Evolutionary conservation across 2,329 filamentous ascomycete species (phyloP), one percentile per base, ranked within the genome.

Genomic region (Alternaria sp.): DNA sequence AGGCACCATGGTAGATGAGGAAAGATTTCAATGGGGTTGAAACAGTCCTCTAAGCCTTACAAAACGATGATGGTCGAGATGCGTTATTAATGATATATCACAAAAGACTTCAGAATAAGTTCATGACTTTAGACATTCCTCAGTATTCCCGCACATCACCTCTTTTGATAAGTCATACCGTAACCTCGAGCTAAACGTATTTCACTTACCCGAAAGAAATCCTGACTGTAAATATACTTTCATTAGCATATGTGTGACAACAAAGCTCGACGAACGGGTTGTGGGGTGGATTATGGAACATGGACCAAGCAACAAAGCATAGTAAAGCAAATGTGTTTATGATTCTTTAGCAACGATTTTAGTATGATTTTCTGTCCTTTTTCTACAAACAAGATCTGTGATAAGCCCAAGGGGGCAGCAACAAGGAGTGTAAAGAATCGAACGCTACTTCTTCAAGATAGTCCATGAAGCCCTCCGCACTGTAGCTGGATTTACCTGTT

Each of bases 1-100:
- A 74, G 84, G 82, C 63, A 96, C 92, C 0, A 71, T 90, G 60
- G 75, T 97, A 45, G 92, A 96, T 65, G 94, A 97, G 52, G 76
- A 77, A 51, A 66, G 73, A 31, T 77, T 72, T 45, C 72, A 73
- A 31, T 76, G 74, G 74, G 72, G 72, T 7, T 74, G 62, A 40
- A 68, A 26, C 26, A 11, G 9, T 39, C 11, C 11, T 41, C 29
- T 33, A 6, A 28, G 26, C 2, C 1, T 17, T n/a, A 4, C 7
- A 31, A 34, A 7, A 28, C 2, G 17, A 36, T 21, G 8, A 26
- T 24, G 14, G 8, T 13, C 21, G 5, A 17, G 14, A 24, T n/a
- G 31, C 14, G 31, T 31, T 5, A 17, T 9, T 39, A 2, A 53
- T 41, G 34, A 48, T 40, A 48, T 40, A 34, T 13, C 34, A 46